These are phyloP conservation scores for Rhizomucor pusillus DNA, from an alignment of 371 early-diverging fungal species.

Conservation along the genomic window DNA sequence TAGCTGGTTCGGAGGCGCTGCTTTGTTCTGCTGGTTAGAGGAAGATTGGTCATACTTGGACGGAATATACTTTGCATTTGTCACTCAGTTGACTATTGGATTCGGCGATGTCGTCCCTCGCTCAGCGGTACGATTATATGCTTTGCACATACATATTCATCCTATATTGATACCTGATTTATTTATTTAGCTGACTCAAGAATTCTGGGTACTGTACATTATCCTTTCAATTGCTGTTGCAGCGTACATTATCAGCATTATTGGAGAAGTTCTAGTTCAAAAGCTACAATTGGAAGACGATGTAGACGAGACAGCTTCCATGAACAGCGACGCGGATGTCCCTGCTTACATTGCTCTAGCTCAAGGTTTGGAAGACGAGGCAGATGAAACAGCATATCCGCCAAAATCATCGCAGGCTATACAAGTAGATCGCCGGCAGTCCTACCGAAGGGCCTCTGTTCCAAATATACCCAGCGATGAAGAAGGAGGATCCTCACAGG, in stretches of 20 bases:
- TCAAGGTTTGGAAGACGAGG: neutral
- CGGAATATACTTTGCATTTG: conserved; percentile 18
- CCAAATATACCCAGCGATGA: too few relatives aligned
- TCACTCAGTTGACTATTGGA: conserved; percentile 22
- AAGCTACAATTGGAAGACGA: conserved; percentile 16
- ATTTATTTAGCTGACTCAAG: conserved; percentile 17
- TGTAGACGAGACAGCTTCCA: conserved; percentile 1
- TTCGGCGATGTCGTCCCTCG: conserved; percentile 27
- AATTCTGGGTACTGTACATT: conserved; percentile 24
- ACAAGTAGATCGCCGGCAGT: too few relatives aligned
- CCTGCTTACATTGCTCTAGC: neutral
- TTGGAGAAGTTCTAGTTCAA: conserved; percentile 17
- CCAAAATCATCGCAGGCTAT: neutral
- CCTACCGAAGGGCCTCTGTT: too few relatives aligned
- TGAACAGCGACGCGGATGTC: neutral
- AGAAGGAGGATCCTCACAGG: too few relatives aligned
- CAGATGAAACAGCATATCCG: neutral
- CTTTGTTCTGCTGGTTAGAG: conserved; percentile 16
- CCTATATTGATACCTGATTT: neutral
- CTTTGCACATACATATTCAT: neutral
- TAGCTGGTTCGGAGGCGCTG: conserved; percentile 22
- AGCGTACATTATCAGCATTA: conserved; percentile 22
- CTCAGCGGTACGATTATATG: conserved; percentile 14
- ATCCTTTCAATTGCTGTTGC: conserved; percentile 20
- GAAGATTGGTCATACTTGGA: conserved; percentile 20